Evolutionary conservation across 306 rosid species (phyloP).

Genomic region (Fragaria nilgerrensis): DNA sequence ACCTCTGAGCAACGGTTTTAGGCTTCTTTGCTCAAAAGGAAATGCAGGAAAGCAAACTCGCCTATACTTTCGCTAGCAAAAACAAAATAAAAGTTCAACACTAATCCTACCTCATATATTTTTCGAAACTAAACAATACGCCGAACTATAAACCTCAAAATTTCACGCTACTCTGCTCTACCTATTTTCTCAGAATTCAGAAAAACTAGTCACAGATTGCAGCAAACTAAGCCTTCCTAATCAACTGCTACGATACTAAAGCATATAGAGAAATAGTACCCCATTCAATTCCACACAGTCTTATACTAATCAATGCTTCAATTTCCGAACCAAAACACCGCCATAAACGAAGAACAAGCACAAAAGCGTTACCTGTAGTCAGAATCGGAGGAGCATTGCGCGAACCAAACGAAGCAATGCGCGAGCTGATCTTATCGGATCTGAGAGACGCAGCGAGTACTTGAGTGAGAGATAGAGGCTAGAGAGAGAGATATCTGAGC

Average conservation of each 20-base stretch:
- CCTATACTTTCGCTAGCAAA: conserved; percentile 7
- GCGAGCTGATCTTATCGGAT: conserved; percentile 54
- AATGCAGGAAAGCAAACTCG: not conserved
- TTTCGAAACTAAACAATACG: no score
- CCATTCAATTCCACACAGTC: not conserved
- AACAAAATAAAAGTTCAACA: not conserved
- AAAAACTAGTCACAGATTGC: not conserved
- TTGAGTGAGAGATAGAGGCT: conserved; percentile 2
- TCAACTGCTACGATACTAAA: not conserved
- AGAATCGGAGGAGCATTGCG: conserved; percentile 49
- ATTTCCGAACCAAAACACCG: conserved; percentile 15
- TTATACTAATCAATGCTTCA: not conserved
- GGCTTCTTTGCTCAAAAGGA: not conserved
- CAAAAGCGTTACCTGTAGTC: conserved; percentile 37
- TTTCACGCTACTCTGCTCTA: not conserved
- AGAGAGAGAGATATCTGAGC: conserved; percentile 19
- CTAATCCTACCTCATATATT: not conserved
- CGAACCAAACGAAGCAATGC: conserved; percentile 21
- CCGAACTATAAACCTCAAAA: not conserved
- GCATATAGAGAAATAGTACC: not conserved
- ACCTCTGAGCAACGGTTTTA: not conserved
- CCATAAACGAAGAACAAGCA: not conserved
- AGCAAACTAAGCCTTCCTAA: not conserved
- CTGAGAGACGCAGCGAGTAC: conserved; percentile 34
- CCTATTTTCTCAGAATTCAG: not conserved